Evolutionary conservation across 306 rosid genomes (phyloP).

Genomic region (Acacia crassicarpa): DNA sequence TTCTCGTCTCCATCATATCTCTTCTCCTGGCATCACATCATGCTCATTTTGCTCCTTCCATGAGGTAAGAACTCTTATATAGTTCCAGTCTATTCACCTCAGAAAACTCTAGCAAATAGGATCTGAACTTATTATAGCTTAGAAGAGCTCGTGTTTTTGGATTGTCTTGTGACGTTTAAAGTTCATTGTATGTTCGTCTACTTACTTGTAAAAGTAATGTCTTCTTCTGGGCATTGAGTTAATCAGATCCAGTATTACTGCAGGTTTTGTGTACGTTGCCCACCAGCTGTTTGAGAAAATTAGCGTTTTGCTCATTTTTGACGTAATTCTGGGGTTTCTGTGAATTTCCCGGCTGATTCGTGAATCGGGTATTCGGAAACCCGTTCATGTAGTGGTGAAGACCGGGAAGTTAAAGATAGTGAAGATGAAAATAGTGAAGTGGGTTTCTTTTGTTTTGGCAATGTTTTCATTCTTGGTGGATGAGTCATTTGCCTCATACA

Average conservation of each 20-base stretch:
- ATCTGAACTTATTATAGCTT: neutral
- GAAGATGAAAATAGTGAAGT: slow-evolving; percentile 54
- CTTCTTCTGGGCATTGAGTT: slow-evolving; percentile 35
- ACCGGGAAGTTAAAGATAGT: slow-evolving; percentile 23
- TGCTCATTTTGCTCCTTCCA: slow-evolving; percentile 10
- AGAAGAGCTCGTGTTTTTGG: slow-evolving; percentile 18
- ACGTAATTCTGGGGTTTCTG: neutral
- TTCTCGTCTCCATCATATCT: slow-evolving; percentile 2
- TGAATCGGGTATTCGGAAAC: slow-evolving; percentile 19
- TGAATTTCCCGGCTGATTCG: neutral
- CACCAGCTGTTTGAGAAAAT: slow-evolving; percentile 27
- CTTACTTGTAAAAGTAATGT: slow-evolving; percentile 21
- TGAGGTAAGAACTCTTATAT: slow-evolving; percentile 29
- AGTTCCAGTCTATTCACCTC: slow-evolving; percentile 5
- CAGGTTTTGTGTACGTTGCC: slow-evolving; percentile 27
- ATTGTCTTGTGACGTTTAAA: slow-evolving; percentile 30
- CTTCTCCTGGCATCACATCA: neutral
- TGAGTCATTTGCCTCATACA: slow-evolving; percentile 52
- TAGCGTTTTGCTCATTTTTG: slow-evolving; percentile 14
- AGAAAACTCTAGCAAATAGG: neutral
- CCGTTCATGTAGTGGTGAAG: slow-evolving; percentile 32
- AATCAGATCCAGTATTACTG: slow-evolving; percentile 32
- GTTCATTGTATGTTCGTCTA: slow-evolving; percentile 12
- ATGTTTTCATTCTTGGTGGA: slow-evolving; percentile 38
- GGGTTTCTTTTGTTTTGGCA: slow-evolving; percentile 42